These are phyloP conservation scores for Glarea lozoyensis DNA, from an alignment of 495 filamentous ascomycete species.

Conservation along the genomic window DNA sequence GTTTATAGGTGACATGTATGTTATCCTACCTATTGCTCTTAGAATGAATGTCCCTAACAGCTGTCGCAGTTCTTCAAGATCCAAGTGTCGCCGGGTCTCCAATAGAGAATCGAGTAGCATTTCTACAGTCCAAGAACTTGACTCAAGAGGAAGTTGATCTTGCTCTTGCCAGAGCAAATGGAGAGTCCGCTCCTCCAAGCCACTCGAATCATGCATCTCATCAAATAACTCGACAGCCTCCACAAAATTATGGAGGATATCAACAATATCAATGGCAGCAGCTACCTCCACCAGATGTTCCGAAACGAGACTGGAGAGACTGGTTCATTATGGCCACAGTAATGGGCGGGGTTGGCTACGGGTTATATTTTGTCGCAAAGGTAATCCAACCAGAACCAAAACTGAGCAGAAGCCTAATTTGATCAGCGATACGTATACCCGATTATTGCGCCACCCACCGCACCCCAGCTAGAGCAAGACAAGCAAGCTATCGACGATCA, in stretches of 20 bases:
- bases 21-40: slow-evolving; percentile 10
- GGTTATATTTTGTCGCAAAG: slow-evolving; percentile 80
- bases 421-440: slow-evolving; percentile 78
- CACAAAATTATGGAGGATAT: slow-evolving; percentile 54
- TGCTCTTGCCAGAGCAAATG: slow-evolving; percentile 65
- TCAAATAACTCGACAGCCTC: slow-evolving; percentile 42
- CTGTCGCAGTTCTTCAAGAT: slow-evolving; percentile 72
- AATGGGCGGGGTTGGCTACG: slow-evolving; percentile 76
- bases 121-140: slow-evolving; percentile 93
- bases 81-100: slow-evolving; percentile 82
- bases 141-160: slow-evolving; percentile 90
- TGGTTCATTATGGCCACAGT: slow-evolving; percentile 98
- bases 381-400: slow-evolving; percentile 29
- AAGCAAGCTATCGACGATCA: slow-evolving; percentile 85
- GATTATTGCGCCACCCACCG: slow-evolving; percentile 86
- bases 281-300: slow-evolving; percentile 57
- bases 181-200: slow-evolving; percentile 37
- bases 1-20: slow-evolving; percentile 46
- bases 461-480: slow-evolving; percentile 85
- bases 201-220: slow-evolving; percentile 39
- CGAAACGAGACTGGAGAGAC: slow-evolving; percentile 90
- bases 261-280: slow-evolving; percentile 62
- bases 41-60: slow-evolving; percentile 14
- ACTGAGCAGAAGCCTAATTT: too few species aligned
- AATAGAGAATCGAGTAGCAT: slow-evolving; percentile 86